These are phyloP conservation scores for Metroxylon sagu DNA, from an alignment of 176 grass and related monocot species.

Conservation along the genomic window DNA sequence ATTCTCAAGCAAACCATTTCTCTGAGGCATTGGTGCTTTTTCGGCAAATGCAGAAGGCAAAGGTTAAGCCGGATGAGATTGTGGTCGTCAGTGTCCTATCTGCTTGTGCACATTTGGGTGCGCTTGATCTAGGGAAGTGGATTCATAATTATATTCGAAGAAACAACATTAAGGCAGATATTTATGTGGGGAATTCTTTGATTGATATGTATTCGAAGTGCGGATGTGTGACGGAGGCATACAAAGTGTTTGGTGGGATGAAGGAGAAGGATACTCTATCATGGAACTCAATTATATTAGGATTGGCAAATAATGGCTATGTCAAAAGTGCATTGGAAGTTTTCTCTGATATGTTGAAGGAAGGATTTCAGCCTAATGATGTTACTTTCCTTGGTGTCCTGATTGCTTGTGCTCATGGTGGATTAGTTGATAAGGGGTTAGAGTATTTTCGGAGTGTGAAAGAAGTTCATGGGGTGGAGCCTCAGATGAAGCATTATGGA, in stretches of 20 bases:
- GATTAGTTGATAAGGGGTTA: slow-evolving; percentile 37
- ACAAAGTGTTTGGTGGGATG: slow-evolving; percentile 33
- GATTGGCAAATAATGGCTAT: slow-evolving; percentile 32
- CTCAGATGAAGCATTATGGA: slow-evolving; percentile 47
- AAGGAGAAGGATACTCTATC: slow-evolving; percentile 40
- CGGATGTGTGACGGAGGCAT: slow-evolving; percentile 23
- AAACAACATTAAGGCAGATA: slow-evolving; percentile 32
- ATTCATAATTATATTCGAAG: slow-evolving; percentile 35
- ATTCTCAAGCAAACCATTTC: slow-evolving; percentile 35
- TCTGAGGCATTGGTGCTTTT: slow-evolving; percentile 41
- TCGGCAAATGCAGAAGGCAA: slow-evolving; percentile 44
- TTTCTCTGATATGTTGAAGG: slow-evolving; percentile 27
- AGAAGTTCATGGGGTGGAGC: slow-evolving; percentile 23
- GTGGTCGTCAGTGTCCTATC: slow-evolving; percentile 35
- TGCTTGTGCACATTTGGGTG: slow-evolving; percentile 33
- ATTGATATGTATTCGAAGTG: slow-evolving; percentile 42
- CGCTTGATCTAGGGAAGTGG: slow-evolving; percentile 42
- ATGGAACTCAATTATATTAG: slow-evolving; percentile 39
- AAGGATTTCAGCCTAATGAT: slow-evolving; percentile 24
- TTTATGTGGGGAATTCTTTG: slow-evolving; percentile 32
- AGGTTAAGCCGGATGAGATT: slow-evolving; percentile 38
- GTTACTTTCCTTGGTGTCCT: slow-evolving; percentile 43
- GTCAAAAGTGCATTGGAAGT: slow-evolving; percentile 18
- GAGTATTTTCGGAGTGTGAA: slow-evolving; percentile 42
- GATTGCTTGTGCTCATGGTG: slow-evolving; percentile 27